Conservation (phyloP, 2,329 filamentous ascomycete genomes). For the Penicillium sp. region DNA sequence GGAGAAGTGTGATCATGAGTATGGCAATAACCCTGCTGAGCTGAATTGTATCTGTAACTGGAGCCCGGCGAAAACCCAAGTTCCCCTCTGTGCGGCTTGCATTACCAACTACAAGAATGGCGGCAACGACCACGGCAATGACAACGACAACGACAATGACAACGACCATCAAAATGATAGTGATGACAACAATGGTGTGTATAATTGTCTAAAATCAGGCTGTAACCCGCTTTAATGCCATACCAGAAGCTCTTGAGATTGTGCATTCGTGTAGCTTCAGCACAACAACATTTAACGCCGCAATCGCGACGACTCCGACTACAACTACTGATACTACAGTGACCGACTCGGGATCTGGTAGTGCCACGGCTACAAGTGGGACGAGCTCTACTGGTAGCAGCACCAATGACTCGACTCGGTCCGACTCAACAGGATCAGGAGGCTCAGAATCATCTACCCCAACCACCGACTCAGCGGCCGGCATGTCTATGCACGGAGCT, state of each 20-base stretch:
- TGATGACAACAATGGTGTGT: slow-evolving; percentile 29
- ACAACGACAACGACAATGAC: slow-evolving; percentile 18
- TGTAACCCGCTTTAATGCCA: slow-evolving; percentile 3
- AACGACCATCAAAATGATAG: slow-evolving; percentile 3
- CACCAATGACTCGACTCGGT: neutral
- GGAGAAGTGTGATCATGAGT: slow-evolving; percentile 22
- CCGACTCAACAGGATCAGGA: neutral
- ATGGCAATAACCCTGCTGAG: slow-evolving; percentile 27
- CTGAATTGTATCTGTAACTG: slow-evolving; percentile 30
- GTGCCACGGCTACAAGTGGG: slow-evolving; percentile 2
- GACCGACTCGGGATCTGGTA: neutral
- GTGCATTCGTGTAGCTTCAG: slow-evolving; percentile 27
- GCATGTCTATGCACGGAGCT: slow-evolving; percentile 11
- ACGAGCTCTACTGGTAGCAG: neutral
- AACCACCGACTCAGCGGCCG: slow-evolving; percentile 17
- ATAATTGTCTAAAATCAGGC: neutral
- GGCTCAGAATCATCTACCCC: slow-evolving; percentile 7
- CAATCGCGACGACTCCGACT: slow-evolving; percentile 20
- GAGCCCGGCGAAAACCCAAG: slow-evolving; percentile 23
- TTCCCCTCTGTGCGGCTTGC: slow-evolving; percentile 34
- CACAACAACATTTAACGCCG: slow-evolving; percentile 28
- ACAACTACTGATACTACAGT: slow-evolving; percentile 4
- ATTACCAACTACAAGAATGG: slow-evolving; percentile 27
- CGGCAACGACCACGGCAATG: slow-evolving; percentile 11
- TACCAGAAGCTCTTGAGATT: slow-evolving; percentile 30